phyloP scores from a whole-genome alignment of 352 stramenopile species.

The Pythium phragmiticola region DNA sequence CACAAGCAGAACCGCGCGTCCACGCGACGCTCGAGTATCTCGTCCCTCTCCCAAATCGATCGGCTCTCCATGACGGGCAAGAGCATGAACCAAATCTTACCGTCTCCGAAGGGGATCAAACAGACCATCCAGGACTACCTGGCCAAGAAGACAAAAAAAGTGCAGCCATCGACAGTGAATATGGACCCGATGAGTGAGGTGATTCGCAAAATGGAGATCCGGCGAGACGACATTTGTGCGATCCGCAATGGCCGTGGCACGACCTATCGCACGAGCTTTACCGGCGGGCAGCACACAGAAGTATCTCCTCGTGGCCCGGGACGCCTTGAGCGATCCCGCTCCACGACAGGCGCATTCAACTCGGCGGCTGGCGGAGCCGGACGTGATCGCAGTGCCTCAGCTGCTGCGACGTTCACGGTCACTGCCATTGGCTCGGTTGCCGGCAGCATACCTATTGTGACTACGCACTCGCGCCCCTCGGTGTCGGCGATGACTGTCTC shows the following conservation, averaged over 20 bases:
- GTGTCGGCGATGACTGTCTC: not conserved
- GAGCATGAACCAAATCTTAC: conserved; percentile 45
- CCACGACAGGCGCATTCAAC: conserved; percentile 20
- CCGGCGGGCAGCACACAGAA: not conserved
- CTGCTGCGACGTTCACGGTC: conserved; percentile 21
- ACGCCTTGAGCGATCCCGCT: conserved; percentile 15
- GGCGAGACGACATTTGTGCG: conserved; percentile 19
- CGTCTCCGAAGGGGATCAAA: conserved; percentile 56
- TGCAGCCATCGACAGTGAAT: conserved; percentile 41
- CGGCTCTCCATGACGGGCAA: conserved; percentile 54
- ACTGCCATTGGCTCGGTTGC: conserved; percentile 17
- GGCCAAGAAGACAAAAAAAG: conserved; percentile 64
- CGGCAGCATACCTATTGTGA: conserved; percentile 8
- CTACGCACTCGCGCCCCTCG: not conserved
- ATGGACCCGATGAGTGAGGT: conserved; percentile 26
- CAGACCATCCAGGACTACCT: conserved; percentile 65
- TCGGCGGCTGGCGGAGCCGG: not conserved
- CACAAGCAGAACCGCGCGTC: conserved; percentile 28
- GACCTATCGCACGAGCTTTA: conserved; percentile 8
- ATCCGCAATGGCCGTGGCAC: conserved; percentile 3
- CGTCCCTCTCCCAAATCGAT: conserved; percentile 61
- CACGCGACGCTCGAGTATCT: conserved; percentile 58
- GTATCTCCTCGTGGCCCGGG: conserved; percentile 2
- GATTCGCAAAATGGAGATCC: conserved; percentile 29
- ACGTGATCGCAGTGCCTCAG: conserved; percentile 23